phyloP scores from a whole-genome alignment of 306 rosid genomes.

The Astragalus glycyphyllos region DNA sequence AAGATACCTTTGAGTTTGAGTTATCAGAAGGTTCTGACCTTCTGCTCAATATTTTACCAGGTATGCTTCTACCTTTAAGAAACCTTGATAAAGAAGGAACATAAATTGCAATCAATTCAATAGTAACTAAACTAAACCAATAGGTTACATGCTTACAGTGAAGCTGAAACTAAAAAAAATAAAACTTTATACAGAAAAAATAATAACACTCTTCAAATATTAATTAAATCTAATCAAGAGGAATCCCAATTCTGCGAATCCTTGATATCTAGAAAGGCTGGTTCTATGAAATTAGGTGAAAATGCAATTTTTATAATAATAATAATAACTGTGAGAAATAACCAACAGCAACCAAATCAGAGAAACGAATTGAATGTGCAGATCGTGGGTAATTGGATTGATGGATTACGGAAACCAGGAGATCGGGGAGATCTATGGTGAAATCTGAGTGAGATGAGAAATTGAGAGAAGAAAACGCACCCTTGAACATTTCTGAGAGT shows the following conservation, averaged over 20 bases:
- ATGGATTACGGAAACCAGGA: neutral
- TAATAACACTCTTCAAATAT: neutral
- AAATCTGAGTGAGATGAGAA: slow-evolving; percentile 21
- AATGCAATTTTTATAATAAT: neutral
- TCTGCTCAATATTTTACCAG: slow-evolving; percentile 86
- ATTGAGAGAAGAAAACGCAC: slow-evolving; percentile 44
- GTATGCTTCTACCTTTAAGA: slow-evolving; percentile 91
- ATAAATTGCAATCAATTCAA: slow-evolving; percentile 30
- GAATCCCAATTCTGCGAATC: slow-evolving; percentile 3
- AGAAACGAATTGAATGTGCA: neutral
- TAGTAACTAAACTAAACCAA: neutral
- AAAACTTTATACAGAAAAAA: neutral
- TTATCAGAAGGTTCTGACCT: slow-evolving; percentile 55
- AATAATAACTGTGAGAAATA: slow-evolving; percentile 2
- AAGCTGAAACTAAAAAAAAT: slow-evolving; percentile 1
- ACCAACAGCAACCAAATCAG: neutral
- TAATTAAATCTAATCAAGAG: neutral
- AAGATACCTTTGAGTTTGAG: slow-evolving; percentile 39
- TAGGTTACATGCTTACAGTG: neutral
- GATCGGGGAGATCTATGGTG: neutral
- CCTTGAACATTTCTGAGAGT: slow-evolving; percentile 95
- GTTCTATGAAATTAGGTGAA: neutral
- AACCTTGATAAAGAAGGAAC: slow-evolving; percentile 56
- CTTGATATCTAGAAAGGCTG: neutral
- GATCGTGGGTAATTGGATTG: neutral